Conservation (phyloP, 73 alveolate species). For the Paramecium primaurelia region DNA sequence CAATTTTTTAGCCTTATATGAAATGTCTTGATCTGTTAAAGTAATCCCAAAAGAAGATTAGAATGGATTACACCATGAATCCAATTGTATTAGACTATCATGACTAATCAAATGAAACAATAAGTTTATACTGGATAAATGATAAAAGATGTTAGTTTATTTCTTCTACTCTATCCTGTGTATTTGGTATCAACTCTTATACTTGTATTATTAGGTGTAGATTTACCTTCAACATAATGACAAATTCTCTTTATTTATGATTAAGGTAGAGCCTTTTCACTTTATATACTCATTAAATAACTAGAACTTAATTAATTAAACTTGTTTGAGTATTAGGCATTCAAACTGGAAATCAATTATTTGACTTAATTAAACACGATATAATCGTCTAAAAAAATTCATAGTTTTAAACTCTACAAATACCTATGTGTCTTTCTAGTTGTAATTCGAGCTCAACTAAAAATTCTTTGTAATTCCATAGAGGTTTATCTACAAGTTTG, state of each 20-base stretch:
- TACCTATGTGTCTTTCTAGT: neutral
- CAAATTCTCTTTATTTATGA: neutral
- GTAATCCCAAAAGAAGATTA: neutral
- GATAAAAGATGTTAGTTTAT: neutral
- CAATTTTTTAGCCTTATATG: neutral
- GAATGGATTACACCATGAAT: neutral
- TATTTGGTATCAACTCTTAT: neutral
- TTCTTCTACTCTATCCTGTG: neutral
- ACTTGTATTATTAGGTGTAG: neutral
- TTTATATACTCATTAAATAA: neutral
- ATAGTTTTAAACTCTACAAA: neutral
- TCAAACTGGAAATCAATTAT: neutral
- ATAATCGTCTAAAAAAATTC: slow-evolving; percentile 33
- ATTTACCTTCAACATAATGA: neutral
- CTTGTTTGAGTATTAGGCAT: neutral
- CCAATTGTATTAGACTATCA: neutral
- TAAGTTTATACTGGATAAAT: neutral
- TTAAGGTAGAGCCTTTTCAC: neutral
- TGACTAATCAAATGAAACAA: neutral
- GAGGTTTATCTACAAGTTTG: neutral
- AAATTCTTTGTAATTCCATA: neutral
- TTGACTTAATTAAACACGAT: neutral
- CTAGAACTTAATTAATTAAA: neutral
- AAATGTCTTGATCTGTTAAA: neutral
- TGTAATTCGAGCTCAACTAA: neutral